phyloP scores from a whole-genome alignment of 805 yeast genomes.

The Jamesozyma gamospora region DNA sequence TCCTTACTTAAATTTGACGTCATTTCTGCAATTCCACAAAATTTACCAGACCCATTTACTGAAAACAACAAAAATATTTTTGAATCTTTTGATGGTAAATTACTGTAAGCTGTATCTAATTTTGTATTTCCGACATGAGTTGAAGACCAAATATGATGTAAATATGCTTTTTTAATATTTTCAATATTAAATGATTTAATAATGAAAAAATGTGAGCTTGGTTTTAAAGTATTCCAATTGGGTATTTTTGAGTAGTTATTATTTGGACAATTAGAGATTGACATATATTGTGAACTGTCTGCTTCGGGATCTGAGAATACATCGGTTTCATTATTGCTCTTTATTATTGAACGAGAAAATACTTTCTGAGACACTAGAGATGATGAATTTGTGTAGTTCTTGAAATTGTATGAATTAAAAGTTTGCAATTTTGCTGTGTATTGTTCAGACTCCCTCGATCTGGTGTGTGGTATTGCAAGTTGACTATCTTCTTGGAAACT shows the following conservation, averaged over 20 bases:
- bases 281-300: too few species aligned
- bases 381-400: too few species aligned
- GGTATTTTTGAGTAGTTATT: neutral
- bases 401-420: too few species aligned
- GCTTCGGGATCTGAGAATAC: too few species aligned
- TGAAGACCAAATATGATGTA: constrained; percentile 48
- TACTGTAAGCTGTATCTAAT: constrained; percentile 35
- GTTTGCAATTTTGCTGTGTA: too few species aligned
- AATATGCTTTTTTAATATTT: constrained; percentile 42
- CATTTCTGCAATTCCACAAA: constrained; percentile 54
- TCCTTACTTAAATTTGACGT: constrained; percentile 21
- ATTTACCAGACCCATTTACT: constrained; percentile 47
- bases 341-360: too few species aligned
- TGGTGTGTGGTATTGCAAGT: too few species aligned
- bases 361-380: too few species aligned
- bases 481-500: too few species aligned
- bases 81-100: constrained; percentile 10
- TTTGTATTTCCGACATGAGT: constrained; percentile 48
- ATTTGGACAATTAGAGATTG: too few species aligned
- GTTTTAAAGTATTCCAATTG: neutral
- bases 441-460: too few species aligned
- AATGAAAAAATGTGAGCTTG: constrained; percentile 35
- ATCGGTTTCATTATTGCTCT: too few species aligned
- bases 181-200: constrained; percentile 43
- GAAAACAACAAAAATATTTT: constrained; percentile 45